Evolutionary conservation across 1,139 yeast species (phyloP), one percentile per base, ranked within the genome.

Genomic region (Kazachstania sp.): DNA sequence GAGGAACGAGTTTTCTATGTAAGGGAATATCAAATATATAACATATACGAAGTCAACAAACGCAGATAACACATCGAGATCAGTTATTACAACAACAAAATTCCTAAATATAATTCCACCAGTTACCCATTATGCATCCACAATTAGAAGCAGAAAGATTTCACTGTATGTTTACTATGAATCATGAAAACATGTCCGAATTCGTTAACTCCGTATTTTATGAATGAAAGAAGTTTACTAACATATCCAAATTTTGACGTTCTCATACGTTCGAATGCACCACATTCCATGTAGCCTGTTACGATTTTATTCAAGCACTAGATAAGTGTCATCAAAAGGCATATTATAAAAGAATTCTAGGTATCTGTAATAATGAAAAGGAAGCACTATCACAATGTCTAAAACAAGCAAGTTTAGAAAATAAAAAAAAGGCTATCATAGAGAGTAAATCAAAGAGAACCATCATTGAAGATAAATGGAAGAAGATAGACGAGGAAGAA

Each of bases 291-390:
- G 26, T 41, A 73, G 83, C 84, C 35, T 92, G 98, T 65, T 81
- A 78, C 45, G 84, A 82, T 53, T 75, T 88, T 46, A 87, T 92
- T 69, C 83, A 83, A 54, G 96, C 95, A 0, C 75, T 92, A 13
- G 96, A 90, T 61, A 83, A 86, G 62, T 92, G 98, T 64, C 97
- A 90, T 61, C 74, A 79, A 51, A 77, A 75, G 51, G 85, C 82
- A 50, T 84, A 82, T 56, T 59, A 85, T 53, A 75, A 78, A 58
- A 79, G 85, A 61, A 81, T 86, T n/a, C 71, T 86, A 55, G 97
- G 97, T 36, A 71, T 78, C 54, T 92, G 98, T 68, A 87, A 87
- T 66, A 81, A 81, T 51, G 83, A 84, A 58, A 88, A 88, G 61
- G 86, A 85, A 52, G 90, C 85, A 50, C 72, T 92, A 44, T 68